Base-by-base conservation (phyloP, 2,329 filamentous ascomycete species). In the Scedosporium boydii region DNA sequence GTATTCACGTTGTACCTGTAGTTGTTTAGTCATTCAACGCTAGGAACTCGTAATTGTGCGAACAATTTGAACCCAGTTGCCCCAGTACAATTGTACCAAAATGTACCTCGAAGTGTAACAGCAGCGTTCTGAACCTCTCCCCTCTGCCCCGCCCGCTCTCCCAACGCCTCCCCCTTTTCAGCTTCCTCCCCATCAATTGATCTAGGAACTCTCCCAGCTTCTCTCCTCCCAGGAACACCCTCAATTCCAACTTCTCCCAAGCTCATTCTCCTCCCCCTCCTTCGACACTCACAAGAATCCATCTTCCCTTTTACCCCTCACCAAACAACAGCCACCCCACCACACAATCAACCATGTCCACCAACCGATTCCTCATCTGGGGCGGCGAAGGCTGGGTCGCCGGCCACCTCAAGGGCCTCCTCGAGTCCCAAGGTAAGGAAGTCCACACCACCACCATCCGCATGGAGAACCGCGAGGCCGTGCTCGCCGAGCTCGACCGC, bases 331-430 rank as follows among this genome's bases (percentile, higher is more conserved):
- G 9, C 29, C 58, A 26, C 59, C 46, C 44, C 18, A 63, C 58
- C 42, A 38, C 63, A 63, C 66, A 63, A 72, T 58, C 65, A 56
- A 56, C 29, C 7, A 61, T 61, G 59, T 63, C 62, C 23, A 63
- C 68, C 55, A 72, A 75, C 67, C 77, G 78, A 67, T 87, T 82
- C 72, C 79, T 88, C 66, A 85, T 88, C 69, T 88, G 85, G 85
- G 85, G 86, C 62, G 83, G 79, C 66, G 77, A 80, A 67, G 85
- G 85, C 68, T 87, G 83, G 84, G 80, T 87, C 62, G 84, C 84
- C 55, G 80, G 82, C 61, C 84, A 87, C 68, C 79, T 89, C 60
- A 82, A 85, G 72, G 67, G 71, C 21, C 75, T 88, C 27, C 79
- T 89, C 59, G 76, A 83, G 69, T 71, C 73, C 63, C 81, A 86